These are phyloP conservation scores for Candolleomyces efflorescens DNA, from an alignment of 768 basidiomycete genomes.

Conservation along the genomic window DNA sequence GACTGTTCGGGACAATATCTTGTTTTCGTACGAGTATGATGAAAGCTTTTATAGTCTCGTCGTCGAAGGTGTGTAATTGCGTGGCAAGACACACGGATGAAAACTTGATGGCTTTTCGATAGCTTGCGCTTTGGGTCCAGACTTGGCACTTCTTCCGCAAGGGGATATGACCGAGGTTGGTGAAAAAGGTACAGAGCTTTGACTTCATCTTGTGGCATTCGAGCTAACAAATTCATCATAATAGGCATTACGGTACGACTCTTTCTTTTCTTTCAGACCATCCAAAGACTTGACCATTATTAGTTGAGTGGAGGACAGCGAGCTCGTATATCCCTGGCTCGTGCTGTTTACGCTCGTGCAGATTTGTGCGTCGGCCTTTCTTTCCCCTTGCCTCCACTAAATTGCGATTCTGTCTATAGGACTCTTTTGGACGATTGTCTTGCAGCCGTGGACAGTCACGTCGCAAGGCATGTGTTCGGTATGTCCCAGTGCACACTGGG, in stretches of 20 bases:
- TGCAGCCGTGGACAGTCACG: constrained; percentile 82
- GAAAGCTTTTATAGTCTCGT: constrained; percentile 80
- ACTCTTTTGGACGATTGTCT: constrained; percentile 88
- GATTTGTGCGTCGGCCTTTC: constrained; percentile 56
- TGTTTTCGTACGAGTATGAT: constrained; percentile 89
- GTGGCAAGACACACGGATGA: not conserved
- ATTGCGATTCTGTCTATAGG: constrained; percentile 26
- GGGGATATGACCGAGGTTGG: constrained; percentile 86
- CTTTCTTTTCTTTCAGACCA: not conserved
- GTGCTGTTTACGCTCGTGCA: constrained; percentile 88
- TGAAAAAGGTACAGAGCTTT: constrained; percentile 58
- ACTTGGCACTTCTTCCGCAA: constrained; percentile 72
- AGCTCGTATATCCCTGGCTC: constrained; percentile 77
- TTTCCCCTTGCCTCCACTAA: not conserved
- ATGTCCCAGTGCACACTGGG: constrained; percentile 9
- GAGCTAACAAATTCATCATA: not conserved
- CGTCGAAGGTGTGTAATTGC: constrained; percentile 54
- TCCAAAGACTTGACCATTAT: not conserved
- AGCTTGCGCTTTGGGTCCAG: constrained; percentile 85
- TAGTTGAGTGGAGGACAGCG: constrained; percentile 82
- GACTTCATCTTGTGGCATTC: not conserved
- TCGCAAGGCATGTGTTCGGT: constrained; percentile 85
- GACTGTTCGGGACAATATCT: constrained; percentile 84
- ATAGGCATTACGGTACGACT: constrained; percentile 53
- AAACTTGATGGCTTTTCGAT: not conserved